Base-by-base conservation (phyloP, 805 yeast species). In the Suhomyces pyralidae region DNA sequence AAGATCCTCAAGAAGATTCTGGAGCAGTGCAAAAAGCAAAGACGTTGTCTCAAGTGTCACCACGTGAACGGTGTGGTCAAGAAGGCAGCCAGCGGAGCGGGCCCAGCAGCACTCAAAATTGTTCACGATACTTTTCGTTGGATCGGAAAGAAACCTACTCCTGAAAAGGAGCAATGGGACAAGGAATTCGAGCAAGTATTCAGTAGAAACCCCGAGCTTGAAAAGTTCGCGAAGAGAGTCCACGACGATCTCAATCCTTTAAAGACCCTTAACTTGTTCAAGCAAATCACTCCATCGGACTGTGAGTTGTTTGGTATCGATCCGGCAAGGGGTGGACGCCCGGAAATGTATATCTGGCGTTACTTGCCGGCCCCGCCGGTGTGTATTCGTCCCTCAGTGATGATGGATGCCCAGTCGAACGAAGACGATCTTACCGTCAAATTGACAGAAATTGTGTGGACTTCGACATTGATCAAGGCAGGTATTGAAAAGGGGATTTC, bases 331-430 rank as follows among this genome's bases (percentile, higher is more conserved):
- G 90, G 91, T 38, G 97, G 97, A 46, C 80, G 97, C 59, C 99
- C 98, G 5, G 98, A 93, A 71, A 90, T 88, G 80, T 94, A 92
- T 68, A 83, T 94, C 40, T 94, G 99, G 99, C 82, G 96, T 65
- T 94, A 92, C 66, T 79, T 94, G 51, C 99, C 99, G 0, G 98
- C 98, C 0, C 99, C 99, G 1, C 99, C 99, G 0, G 97, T 96
- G 17, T 94, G 99, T 78, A 94, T 94, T 51, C 83, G 99, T 59
- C 99, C 99, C 3, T 92, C 98, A 4, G 98, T 94, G 28, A 78
- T 85, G 76, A 90, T 90, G 92, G 91, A 89, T 66, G 83, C 88
- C 24, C 94, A 96, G 30, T 86, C 96, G 17, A 94, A 94, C 70
- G 99, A 94, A 74, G 99, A 94, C 71, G 99, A 96, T 71, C 76